A percentile compares a stretch with the other conserved stretches of the same genome.
Evolutionary conservation across 2,329 filamentous ascomycete genomes (phyloP).

Genomic region (Fusarium staphyleae): DNA sequence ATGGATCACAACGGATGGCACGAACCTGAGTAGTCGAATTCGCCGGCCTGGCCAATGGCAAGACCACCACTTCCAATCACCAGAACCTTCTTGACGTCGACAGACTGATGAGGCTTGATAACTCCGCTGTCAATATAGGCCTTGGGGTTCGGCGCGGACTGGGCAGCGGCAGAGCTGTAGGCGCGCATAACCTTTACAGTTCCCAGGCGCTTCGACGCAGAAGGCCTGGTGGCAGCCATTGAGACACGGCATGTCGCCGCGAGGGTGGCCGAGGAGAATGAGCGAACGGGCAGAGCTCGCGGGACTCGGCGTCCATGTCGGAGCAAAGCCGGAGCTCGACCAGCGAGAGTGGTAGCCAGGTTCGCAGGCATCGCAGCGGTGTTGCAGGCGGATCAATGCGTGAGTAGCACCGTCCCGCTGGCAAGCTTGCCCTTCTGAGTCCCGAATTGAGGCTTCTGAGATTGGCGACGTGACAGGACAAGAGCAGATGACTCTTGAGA

Average conservation of each 20-base stretch:
- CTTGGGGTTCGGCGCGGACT: slow-evolving; percentile 80
- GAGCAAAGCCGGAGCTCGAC: slow-evolving; percentile 65
- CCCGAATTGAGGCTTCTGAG: slow-evolving; percentile 43
- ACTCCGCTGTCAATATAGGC: slow-evolving; percentile 90
- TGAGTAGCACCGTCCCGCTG: slow-evolving; percentile 47
- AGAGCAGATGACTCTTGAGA: slow-evolving; percentile 40
- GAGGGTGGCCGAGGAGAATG: slow-evolving; percentile 51
- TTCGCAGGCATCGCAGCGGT: slow-evolving; percentile 50
- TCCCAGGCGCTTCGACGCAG: slow-evolving; percentile 55
- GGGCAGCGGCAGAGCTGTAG: slow-evolving; percentile 55
- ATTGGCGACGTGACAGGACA: slow-evolving; percentile 29
- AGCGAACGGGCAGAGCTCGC: slow-evolving; percentile 52
- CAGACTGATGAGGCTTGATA: slow-evolving; percentile 78
- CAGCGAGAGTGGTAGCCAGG: slow-evolving; percentile 56
- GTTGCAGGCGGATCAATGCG: slow-evolving; percentile 47
- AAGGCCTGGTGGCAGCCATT: slow-evolving; percentile 42
- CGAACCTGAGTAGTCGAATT: slow-evolving; percentile 98
- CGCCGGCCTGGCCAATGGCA: slow-evolving; percentile 95
- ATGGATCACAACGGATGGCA: slow-evolving; percentile 31
- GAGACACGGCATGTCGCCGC: slow-evolving; percentile 38
- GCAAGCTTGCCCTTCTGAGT: slow-evolving; percentile 44
- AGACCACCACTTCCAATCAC: slow-evolving; percentile 96
- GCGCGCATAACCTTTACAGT: slow-evolving; percentile 54
- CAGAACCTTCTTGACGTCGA: slow-evolving; percentile 95
- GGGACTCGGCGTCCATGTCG: slow-evolving; percentile 61